Evolutionary conservation across 176 grass and related monocot genomes (phyloP).

Genomic region (Chrysopogon serrulatus): DNA sequence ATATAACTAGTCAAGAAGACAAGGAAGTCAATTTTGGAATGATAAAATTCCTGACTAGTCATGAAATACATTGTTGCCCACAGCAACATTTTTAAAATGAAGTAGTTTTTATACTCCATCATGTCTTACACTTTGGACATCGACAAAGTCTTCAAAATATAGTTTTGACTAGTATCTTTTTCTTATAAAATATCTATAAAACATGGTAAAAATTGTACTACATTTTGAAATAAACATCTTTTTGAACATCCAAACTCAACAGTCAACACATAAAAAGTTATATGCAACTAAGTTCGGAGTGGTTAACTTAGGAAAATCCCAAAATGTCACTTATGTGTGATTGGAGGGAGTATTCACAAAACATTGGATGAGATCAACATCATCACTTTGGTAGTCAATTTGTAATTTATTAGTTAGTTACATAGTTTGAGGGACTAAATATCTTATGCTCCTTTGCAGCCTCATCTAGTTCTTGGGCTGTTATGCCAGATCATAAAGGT

Average conservation of each 20-base stretch:
- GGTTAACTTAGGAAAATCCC: not conserved
- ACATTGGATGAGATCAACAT: not conserved
- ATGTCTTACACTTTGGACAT: not conserved
- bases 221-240: not conserved
- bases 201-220: not conserved
- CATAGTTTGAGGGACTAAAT: constrained; percentile 1
- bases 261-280: not conserved
- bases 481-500: constrained; percentile 99
- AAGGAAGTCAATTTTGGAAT: not conserved
- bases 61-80: not conserved
- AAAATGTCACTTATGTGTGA: not conserved
- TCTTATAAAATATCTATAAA: not conserved
- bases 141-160: not conserved
- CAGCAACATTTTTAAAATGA: not conserved
- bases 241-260: not conserved
- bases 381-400: not conserved
- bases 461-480: constrained; percentile 93
- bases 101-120: not conserved
- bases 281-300: not conserved
- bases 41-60: not conserved
- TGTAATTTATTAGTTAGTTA: not conserved
- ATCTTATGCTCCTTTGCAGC: constrained; percentile 49
- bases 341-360: not conserved
- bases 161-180: not conserved
- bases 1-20: not conserved